Evolutionary conservation across 768 basidiomycete genomes (phyloP).

Genomic region (Pleurotus platypus): DNA sequence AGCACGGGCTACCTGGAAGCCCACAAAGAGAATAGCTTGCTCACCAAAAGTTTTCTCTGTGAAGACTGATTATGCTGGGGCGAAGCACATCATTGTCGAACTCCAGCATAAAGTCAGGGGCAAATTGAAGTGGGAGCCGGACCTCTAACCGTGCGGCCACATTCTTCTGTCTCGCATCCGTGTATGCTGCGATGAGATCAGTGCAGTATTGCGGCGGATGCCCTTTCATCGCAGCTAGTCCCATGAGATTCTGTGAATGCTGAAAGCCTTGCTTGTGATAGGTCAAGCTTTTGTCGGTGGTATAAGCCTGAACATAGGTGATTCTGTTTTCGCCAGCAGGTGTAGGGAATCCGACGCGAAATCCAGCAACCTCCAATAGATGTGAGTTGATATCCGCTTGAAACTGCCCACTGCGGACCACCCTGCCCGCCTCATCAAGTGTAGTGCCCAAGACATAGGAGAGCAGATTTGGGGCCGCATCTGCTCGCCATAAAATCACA

Average conservation of each 20-base stretch:
- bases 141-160: conserved; percentile 2
- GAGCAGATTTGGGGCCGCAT: neutral
- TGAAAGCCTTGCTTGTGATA: neutral
- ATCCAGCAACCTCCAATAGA: neutral
- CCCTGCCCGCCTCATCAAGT: neutral
- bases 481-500: neutral
- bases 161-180: neutral
- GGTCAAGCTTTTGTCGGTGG: neutral
- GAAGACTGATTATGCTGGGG: neutral
- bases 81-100: neutral
- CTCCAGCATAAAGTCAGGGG: neutral
- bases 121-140: neutral
- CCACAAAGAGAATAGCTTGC: neutral
- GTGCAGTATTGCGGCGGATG: neutral
- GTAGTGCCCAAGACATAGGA: neutral
- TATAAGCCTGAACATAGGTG: neutral
- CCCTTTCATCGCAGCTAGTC: neutral
- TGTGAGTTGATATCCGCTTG: neutral
- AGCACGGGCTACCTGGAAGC: neutral
- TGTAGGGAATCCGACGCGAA: neutral
- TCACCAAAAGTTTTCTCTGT: neutral
- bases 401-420: neutral
- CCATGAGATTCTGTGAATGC: neutral
- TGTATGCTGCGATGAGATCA: neutral
- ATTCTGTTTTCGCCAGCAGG: neutral